Conservation (phyloP, 2,329 filamentous ascomycete genomes). For the Ciborinia camelliae region DNA sequence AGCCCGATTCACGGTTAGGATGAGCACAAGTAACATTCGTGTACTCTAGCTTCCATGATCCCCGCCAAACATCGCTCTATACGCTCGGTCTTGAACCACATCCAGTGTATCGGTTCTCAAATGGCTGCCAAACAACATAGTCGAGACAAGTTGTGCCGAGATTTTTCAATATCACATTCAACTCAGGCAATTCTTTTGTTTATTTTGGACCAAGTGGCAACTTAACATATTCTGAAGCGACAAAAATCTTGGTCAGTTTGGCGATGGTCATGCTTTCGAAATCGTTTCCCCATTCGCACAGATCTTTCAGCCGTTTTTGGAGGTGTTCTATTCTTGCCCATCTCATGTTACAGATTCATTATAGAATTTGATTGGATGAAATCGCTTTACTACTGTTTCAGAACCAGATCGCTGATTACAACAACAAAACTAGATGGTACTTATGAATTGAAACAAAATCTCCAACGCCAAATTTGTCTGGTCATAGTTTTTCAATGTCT, state of each 20-base stretch:
- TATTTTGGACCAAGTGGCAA: not conserved
- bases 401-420: not conserved
- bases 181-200: not conserved
- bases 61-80: not conserved
- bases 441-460: not conserved
- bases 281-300: not conserved
- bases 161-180: not conserved
- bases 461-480: not conserved
- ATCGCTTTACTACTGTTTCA: not conserved
- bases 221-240: not conserved
- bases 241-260: not conserved
- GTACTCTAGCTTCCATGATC: not conserved
- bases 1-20: not conserved
- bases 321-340: not conserved
- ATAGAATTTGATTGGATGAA: not conserved
- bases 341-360: not conserved
- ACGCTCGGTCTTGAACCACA: not conserved
- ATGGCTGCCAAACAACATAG: not conserved
- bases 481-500: constrained; percentile 8
- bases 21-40: not conserved
- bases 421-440: not conserved
- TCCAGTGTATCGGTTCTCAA: not conserved
- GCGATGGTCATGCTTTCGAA: not conserved
- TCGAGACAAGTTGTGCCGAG: not conserved
- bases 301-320: constrained; percentile 4